A percentile compares a stretch with the other conserved stretches of the same genome.
phyloP scores from a whole-genome alignment of 805 yeast genomes.

The Nakazawaea siamensis region DNA sequence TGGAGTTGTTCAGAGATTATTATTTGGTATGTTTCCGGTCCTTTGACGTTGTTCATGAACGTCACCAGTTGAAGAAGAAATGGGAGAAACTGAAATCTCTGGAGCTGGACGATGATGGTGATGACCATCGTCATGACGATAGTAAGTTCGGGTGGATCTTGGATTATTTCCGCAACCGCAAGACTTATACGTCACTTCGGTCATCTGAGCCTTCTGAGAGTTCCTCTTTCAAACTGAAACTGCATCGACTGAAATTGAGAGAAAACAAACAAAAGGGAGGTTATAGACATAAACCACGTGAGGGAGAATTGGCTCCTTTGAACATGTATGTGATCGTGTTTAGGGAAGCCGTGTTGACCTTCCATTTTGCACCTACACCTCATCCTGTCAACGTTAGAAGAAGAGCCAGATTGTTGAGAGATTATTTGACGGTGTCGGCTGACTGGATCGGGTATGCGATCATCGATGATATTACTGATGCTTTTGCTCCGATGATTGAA shows the following conservation, averaged over 20 bases:
- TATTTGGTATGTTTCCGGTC: conserved; percentile 87
- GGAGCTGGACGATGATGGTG: conserved; percentile 1
- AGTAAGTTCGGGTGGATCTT: conserved; percentile 13
- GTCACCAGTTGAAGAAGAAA: conserved; percentile 41
- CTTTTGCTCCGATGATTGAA: conserved; percentile 94
- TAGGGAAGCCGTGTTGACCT: conserved; percentile 82
- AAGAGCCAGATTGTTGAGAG: conserved; percentile 80
- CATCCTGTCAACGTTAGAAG: conserved; percentile 95
- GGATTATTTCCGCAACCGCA: neutral
- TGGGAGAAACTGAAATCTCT: conserved; percentile 21
- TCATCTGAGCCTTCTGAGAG: neutral
- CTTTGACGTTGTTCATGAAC: conserved; percentile 73
- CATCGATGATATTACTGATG: conserved; percentile 95
- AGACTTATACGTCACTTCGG: no score
- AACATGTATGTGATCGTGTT: conserved; percentile 92
- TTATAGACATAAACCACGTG: conserved; percentile 15
- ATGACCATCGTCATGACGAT: neutral
- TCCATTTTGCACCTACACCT: conserved; percentile 91
- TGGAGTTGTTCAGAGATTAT: conserved; percentile 84
- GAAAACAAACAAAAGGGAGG: conserved; percentile 14
- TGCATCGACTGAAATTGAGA: conserved; percentile 11
- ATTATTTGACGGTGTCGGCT: conserved; percentile 81
- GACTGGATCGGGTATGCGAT: conserved; percentile 98
- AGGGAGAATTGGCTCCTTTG: conserved; percentile 72
- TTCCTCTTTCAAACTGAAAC: conserved; percentile 12